phyloP scores from a whole-genome alignment of 1,139 yeast genomes.

The Petasospora fabianii region DNA sequence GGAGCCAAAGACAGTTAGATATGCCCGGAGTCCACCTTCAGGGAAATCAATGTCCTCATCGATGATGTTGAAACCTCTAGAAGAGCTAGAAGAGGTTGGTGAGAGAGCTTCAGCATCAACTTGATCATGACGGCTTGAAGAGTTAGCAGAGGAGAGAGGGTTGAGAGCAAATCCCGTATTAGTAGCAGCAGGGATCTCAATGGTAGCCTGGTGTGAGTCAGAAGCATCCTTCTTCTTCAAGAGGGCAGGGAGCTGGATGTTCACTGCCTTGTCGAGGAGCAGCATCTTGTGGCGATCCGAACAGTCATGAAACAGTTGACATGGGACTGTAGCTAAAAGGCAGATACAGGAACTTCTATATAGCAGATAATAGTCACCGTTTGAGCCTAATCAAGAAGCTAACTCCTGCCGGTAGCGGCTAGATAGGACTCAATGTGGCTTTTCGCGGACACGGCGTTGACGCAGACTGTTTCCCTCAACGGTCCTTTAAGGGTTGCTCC shows the following conservation, averaged over 20 bases:
- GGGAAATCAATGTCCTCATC: constrained; percentile 37
- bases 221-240: constrained; percentile 1
- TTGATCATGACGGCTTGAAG: not conserved
- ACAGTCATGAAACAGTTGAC: too few species aligned
- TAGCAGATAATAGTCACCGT: too few species aligned
- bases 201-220: constrained; percentile 3
- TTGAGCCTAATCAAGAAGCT: too few species aligned
- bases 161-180: constrained; percentile 3
- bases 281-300: constrained; percentile 4
- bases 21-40: constrained; percentile 59
- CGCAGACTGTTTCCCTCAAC: constrained; percentile 6
- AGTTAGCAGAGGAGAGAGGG: constrained; percentile 2
- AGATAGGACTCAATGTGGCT: too few species aligned
- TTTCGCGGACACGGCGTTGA: constrained; percentile 1
- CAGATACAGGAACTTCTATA: too few species aligned
- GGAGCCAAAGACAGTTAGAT: constrained; percentile 62
- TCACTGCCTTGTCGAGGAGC: constrained; percentile 5
- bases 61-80: constrained; percentile 9
- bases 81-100: constrained; percentile 1
- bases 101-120: constrained; percentile 3
- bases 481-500: too few species aligned
- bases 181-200: constrained; percentile 10
- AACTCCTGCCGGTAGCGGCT: not conserved
- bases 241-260: constrained; percentile 6
- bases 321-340: too few species aligned